Conservation (phyloP, 1,284 basidiomycete genomes). For the Ustanciosporium gigantosporum region DNA sequence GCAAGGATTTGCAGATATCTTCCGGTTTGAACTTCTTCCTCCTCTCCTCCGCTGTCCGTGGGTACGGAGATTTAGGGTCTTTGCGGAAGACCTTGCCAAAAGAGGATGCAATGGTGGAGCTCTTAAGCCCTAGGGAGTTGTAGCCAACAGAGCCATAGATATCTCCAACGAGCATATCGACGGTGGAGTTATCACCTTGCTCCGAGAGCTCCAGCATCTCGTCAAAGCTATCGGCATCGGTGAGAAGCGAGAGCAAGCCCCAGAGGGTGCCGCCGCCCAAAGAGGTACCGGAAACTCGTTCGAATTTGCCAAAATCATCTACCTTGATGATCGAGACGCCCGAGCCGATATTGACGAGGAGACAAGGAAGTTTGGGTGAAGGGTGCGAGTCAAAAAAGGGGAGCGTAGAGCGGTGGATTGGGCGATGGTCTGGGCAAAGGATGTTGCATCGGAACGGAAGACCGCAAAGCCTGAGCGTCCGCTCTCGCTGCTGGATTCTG, state of each 20-base stretch:
- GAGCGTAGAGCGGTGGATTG: slow-evolving; percentile 84
- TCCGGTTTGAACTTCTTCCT: slow-evolving; percentile 81
- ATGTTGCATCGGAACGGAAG: slow-evolving; percentile 38
- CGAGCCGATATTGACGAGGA: slow-evolving; percentile 97
- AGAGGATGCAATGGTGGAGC: slow-evolving; percentile 93
- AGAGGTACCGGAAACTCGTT: slow-evolving; percentile 95
- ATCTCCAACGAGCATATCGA: slow-evolving; percentile 99
- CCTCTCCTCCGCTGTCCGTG: slow-evolving; percentile 30
- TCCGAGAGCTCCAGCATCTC: slow-evolving; percentile 96
- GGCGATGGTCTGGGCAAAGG: slow-evolving; percentile 85
- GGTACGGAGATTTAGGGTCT: slow-evolving; percentile 32
- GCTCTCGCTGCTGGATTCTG: slow-evolving; percentile 27
- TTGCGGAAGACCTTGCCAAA: slow-evolving; percentile 99
- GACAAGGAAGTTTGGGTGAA: slow-evolving; percentile 78
- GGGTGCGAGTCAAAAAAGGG: slow-evolving; percentile 81
- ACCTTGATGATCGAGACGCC: slow-evolving; percentile 98
- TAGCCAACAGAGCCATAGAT: slow-evolving; percentile 85
- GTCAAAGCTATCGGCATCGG: slow-evolving; percentile 93
- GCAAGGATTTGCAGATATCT: slow-evolving; percentile 83
- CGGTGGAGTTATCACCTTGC: slow-evolving; percentile 85
- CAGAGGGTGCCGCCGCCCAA: slow-evolving; percentile 99
- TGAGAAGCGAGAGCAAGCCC: slow-evolving; percentile 91
- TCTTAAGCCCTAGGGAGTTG: slow-evolving; percentile 75
- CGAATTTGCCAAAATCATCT: slow-evolving; percentile 90
- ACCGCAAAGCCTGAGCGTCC: slow-evolving; percentile 37